Conservation (phyloP, 1,139 yeast genomes). For the Saccharomyces hybrid region DNA sequence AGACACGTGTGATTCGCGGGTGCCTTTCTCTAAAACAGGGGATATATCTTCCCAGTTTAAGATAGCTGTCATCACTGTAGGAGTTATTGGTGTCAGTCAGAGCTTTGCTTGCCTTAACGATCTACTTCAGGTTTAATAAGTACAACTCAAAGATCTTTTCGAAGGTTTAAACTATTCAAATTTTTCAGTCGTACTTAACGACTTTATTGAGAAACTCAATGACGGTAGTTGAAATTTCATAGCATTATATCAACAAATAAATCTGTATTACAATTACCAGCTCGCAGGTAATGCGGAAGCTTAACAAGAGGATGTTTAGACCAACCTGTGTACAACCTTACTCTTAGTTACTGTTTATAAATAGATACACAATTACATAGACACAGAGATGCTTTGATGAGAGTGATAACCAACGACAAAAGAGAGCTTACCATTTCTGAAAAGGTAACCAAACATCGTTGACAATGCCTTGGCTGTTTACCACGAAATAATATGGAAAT, state of each 20-base stretch:
- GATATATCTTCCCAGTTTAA: constrained; percentile 19
- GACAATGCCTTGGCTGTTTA: constrained; percentile 44
- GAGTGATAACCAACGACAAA: not conserved
- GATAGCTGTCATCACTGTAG: not conserved
- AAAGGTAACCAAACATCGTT: constrained; percentile 68
- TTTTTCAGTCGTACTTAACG: not conserved
- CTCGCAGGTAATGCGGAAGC: not conserved
- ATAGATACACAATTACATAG: not conserved
- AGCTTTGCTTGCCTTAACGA: not conserved
- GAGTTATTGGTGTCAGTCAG: not conserved
- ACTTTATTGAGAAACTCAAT: not conserved
- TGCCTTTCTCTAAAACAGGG: constrained; percentile 14
- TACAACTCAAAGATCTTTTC: not conserved
- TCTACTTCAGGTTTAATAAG: not conserved
- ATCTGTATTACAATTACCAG: not conserved
- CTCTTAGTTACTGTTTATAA: not conserved
- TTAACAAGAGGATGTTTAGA: not conserved
- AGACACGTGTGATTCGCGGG: constrained; percentile 17
- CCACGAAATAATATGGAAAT: constrained; percentile 51
- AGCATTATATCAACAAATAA: no score
- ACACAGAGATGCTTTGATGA: not conserved
- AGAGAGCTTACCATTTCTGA: constrained; percentile 42
- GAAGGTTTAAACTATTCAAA: not conserved
- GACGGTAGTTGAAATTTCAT: no score
- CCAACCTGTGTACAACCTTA: not conserved